A percentile compares a stretch with the other conserved stretches of the same genome.
Conservation (phyloP, 495 filamentous ascomycete genomes). For the Hypoxylon fragiforme region DNA sequence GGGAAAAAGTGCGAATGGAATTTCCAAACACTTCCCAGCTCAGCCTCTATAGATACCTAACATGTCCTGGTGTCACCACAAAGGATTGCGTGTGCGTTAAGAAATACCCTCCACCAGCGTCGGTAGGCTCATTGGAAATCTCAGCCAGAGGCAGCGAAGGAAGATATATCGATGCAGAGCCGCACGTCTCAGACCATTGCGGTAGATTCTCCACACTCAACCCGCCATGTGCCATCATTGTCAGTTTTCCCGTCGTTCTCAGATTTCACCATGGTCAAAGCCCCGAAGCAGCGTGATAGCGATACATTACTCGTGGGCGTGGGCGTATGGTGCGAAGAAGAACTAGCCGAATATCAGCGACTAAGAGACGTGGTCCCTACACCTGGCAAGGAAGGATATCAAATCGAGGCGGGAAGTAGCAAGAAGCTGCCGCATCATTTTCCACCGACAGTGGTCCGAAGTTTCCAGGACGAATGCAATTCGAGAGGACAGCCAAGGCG, state of each 20-base stretch:
- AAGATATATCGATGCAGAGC: background rate
- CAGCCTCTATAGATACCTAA: background rate
- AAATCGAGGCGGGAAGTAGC: too few species aligned
- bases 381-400: too few species aligned
- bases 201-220: background rate
- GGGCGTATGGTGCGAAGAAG: slow-evolving; percentile 1
- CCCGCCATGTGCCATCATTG: background rate
- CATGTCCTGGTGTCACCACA: background rate
- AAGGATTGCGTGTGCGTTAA: too few species aligned
- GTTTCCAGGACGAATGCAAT: too few species aligned
- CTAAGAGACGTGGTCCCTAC: too few species aligned
- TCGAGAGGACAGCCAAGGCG: background rate
- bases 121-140: slow-evolving; percentile 6
- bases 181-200: background rate
- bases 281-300: background rate
- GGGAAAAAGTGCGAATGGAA: too few species aligned
- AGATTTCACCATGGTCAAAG: background rate
- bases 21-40: background rate
- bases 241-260: background rate
- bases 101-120: too few species aligned
- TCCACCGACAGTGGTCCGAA: too few species aligned
- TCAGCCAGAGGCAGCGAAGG: background rate
- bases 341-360: too few species aligned
- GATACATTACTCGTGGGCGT: background rate
- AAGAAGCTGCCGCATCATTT: too few species aligned